Percentiles rank a stretch among this genome's conserved stretches.
These are phyloP conservation scores for Magnaporthiopsis rhizophila DNA, from an alignment of 2,329 filamentous ascomycete species.

Conservation along the genomic window DNA sequence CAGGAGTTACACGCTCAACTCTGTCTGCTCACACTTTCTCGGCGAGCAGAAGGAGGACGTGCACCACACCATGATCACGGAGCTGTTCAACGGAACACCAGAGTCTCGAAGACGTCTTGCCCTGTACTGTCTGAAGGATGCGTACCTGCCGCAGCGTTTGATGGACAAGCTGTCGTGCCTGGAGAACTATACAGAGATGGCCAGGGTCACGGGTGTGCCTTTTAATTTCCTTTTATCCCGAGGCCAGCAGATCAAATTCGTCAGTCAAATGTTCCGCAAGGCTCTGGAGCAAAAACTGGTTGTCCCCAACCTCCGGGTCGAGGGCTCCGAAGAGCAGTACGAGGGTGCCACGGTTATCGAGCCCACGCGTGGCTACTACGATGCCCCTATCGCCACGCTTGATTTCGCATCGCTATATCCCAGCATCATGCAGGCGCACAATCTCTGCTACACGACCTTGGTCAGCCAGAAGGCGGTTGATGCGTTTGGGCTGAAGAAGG, in stretches of 20 bases:
- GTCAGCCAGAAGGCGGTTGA: conserved; percentile 72
- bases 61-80: conserved; percentile 98
- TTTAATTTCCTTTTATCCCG: conserved; percentile 90
- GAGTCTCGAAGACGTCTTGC: conserved; percentile 87
- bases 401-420: conserved; percentile 99
- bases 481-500: conserved; percentile 68
- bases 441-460: conserved; percentile 93
- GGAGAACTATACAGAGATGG: conserved; percentile 99
- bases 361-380: conserved; percentile 85
- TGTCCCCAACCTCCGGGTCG: conserved; percentile 74
- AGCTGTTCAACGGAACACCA: conserved; percentile 90
- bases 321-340: conserved; percentile 77
- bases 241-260: conserved; percentile 94
- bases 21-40: conserved; percentile 87
- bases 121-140: conserved; percentile 95
- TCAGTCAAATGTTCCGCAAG: conserved; percentile 95
- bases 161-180: conserved; percentile 98
- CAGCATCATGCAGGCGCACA: conserved; percentile 98
- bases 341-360: conserved; percentile 98
- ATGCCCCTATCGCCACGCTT: conserved; percentile 88
- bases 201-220: conserved; percentile 94
- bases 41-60: conserved; percentile 99
- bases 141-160: conserved; percentile 84
- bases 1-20: conserved; percentile 94
- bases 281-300: conserved; percentile 88